Base-by-base conservation (phyloP, 2,329 filamentous ascomycete genomes). In the Colletotrichum falcatum region DNA sequence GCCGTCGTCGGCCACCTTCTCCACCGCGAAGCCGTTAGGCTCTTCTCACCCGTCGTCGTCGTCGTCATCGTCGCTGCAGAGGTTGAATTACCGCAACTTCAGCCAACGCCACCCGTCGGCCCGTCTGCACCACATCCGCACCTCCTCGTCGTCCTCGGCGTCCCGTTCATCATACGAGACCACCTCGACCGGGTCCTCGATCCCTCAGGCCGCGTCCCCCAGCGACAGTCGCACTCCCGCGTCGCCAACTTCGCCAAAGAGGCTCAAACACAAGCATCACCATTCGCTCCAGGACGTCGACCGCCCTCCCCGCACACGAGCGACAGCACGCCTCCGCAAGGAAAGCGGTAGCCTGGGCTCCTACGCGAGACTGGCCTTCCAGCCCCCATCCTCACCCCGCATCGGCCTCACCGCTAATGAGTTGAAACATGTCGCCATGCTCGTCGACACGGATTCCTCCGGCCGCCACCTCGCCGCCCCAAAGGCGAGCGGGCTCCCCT, bases 351-450 rank as follows among this genome's bases (percentile, higher is more conserved):
- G 59, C 59, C n/a, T 67, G 33, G 58, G 42, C 30, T 56, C 68
- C 4, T 71, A 61, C 51, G 65, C 68, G 35, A 71, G 66, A 46
- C 33, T 59, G 20, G 65, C 65, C 2, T 53, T 68, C 20, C 58
- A 59, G n/a, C 37, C 68, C 28, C 71, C 61, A 4, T 23, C 67
- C 16, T 48, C 66, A 18, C 61, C 68, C 26, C 58, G 54, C 60
- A 53, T 53, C 33, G 64, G 62, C 37, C 51, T 71, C 55, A 68
- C 71, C 28, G 68, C 78, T 35, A 63, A 75, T 64, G 77, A 78
- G 71, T 61, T 76, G 49, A 79, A 81, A 77, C 78, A 82, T 82
- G 79, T 77, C 71, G 74, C 76, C 77, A 81, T 83, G 79, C 73
- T 73, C 53, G 61, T 75, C 69, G 76, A 77, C 65, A 67, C 66